Conservation (phyloP, 495 filamentous ascomycete genomes). For the Friedmanniomyces endolithicus region DNA sequence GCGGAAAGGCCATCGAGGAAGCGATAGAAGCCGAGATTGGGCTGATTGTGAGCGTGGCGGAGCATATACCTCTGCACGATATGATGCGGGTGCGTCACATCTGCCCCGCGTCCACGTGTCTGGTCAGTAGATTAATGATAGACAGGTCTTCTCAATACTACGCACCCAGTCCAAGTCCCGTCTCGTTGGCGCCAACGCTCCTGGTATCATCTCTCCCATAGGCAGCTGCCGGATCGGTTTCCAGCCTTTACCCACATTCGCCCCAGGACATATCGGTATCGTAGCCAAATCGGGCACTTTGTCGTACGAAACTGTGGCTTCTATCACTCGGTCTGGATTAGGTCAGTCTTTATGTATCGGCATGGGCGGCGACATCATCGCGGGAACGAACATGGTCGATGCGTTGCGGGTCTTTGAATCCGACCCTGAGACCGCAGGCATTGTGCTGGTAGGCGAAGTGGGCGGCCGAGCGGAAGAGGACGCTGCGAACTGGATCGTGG, state of each 20-base stretch:
- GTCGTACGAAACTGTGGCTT: constrained; percentile 78
- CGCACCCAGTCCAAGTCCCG: constrained; percentile 68
- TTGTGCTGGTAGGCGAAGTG: constrained; percentile 75
- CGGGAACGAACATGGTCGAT: constrained; percentile 72
- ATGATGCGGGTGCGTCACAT: constrained; percentile 45
- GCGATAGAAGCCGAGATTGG: constrained; percentile 82
- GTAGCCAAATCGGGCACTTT: constrained; percentile 81
- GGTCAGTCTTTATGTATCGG: constrained; percentile 81
- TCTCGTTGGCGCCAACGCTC: constrained; percentile 74
- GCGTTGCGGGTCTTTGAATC: constrained; percentile 60
- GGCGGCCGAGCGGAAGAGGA: constrained; percentile 73
- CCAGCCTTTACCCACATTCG: constrained; percentile 67
- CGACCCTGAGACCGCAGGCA: constrained; percentile 66
- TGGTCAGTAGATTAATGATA: not conserved
- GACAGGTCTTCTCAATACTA: constrained; percentile 63
- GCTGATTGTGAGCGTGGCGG: constrained; percentile 77
- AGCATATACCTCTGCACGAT: constrained; percentile 83
- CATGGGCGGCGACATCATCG: constrained; percentile 75
- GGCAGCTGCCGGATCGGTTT: constrained; percentile 78
- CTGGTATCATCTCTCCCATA: constrained; percentile 75
- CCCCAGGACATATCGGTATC: constrained; percentile 65
- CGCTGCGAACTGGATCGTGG: constrained; percentile 66
- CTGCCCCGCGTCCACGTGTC: no score
- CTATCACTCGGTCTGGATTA: constrained; percentile 65
- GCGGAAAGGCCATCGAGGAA: constrained; percentile 68